Percentiles rank a stretch among this genome's conserved stretches.
Conservation (phyloP, 2,329 filamentous ascomycete genomes). For the Penicillium sp. region DNA sequence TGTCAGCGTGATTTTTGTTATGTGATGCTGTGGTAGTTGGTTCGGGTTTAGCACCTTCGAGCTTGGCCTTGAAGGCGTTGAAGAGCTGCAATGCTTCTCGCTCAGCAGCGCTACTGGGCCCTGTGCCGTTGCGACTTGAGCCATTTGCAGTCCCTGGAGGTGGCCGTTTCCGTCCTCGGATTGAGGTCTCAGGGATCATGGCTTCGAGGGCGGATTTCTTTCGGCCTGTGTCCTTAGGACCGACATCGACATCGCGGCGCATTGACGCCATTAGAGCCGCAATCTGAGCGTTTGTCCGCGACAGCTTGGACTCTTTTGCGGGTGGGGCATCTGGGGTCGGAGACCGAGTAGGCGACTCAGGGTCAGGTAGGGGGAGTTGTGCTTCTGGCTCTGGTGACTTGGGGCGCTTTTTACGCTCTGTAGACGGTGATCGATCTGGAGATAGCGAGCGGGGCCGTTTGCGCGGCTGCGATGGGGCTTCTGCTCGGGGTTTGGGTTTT, state of each 20-base stretch:
- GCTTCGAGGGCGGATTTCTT: constrained; percentile 50
- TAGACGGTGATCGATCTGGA: constrained; percentile 25
- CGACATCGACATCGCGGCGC: constrained; percentile 43
- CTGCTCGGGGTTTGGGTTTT: constrained; percentile 14
- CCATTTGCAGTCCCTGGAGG: constrained; percentile 34
- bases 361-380: constrained; percentile 48
- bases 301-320: constrained; percentile 38
- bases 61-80: constrained; percentile 74
- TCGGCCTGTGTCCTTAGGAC: constrained; percentile 33
- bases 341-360: constrained; percentile 43
- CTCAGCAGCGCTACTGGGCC: constrained; percentile 56
- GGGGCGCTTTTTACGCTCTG: constrained; percentile 33
- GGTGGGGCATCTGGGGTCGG: constrained; percentile 32
- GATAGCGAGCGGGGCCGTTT: constrained; percentile 40
- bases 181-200: constrained; percentile 50
- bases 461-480: constrained; percentile 18
- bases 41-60: constrained; percentile 53
- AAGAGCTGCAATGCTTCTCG: constrained; percentile 68
- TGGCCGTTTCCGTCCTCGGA: constrained; percentile 48
- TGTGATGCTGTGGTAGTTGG: constrained; percentile 31
- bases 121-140: constrained; percentile 48
- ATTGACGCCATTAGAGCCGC: constrained; percentile 49
- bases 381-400: constrained; percentile 44
- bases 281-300: constrained; percentile 48
- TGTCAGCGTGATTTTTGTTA: constrained; percentile 10